These are phyloP conservation scores for Rosa multiflora DNA, from an alignment of 306 rosid genomes.

Conservation along the genomic window DNA sequence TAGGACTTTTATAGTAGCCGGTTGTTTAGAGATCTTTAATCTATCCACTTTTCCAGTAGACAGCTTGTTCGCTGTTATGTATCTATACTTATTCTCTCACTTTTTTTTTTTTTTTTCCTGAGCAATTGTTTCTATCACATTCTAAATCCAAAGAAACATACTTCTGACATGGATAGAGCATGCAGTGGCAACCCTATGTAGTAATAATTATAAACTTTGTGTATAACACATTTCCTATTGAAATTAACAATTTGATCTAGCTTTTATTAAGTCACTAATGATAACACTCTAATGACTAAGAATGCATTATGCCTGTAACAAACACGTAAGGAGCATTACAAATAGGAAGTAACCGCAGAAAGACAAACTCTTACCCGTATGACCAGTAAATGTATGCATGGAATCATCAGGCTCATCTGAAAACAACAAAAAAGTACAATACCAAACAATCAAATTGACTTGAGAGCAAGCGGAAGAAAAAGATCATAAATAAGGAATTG, in stretches of 20 bases:
- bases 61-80: background rate
- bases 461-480: background rate
- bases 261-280: background rate
- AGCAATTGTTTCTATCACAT: background rate
- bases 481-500: background rate
- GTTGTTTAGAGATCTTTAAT: background rate
- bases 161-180: background rate
- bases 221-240: background rate
- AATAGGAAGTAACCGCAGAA: background rate
- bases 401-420: constrained; percentile 77
- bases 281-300: background rate
- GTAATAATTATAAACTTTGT: no score
- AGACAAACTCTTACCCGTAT: constrained; percentile 45
- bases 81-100: background rate
- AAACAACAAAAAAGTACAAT: constrained; percentile 15
- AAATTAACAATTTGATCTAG: background rate
- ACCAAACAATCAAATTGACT: constrained; percentile 1
- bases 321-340: background rate
- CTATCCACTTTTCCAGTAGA: background rate
- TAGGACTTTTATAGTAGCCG: background rate
- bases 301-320: background rate
- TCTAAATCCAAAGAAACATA: background rate
- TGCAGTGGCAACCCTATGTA: background rate
- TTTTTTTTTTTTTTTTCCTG: background rate
- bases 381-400: constrained; percentile 74